phyloP scores from a whole-genome alignment of 768 basidiomycete species.

The Tylopilus balloui region DNA sequence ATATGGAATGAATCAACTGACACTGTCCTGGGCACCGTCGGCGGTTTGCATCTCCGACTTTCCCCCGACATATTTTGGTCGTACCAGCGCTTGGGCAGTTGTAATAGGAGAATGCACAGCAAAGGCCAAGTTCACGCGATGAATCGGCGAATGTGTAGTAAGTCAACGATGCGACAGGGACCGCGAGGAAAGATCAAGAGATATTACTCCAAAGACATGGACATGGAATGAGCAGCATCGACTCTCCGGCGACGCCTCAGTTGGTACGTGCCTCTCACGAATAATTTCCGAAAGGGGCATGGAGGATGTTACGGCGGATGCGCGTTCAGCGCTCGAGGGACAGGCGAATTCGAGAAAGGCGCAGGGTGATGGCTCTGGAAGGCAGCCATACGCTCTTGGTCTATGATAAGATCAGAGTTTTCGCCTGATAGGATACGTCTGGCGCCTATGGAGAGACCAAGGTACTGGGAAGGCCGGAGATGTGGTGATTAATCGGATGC shows the following conservation, averaged over 20 bases:
- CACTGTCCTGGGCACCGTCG: no score
- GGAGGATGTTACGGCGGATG: constrained; percentile 77
- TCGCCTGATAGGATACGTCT: constrained; percentile 77
- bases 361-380: constrained; percentile 21
- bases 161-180: not conserved
- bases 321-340: constrained; percentile 73
- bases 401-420: no score
- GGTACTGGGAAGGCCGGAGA: constrained; percentile 7
- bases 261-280: no score
- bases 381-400: constrained; percentile 81
- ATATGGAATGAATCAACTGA: no score
- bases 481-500: constrained; percentile 40
- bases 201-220: no score
- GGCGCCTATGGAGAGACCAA: constrained; percentile 41
- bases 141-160: not conserved
- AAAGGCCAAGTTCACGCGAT: not conserved
- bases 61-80: not conserved
- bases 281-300: no score
- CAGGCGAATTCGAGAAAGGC: constrained; percentile 39
- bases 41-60: not conserved
- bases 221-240: no score
- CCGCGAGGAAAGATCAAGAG: no score
- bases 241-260: no score
- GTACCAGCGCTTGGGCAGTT: not conserved
- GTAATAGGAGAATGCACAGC: not conserved